Evolutionary conservation across 305 asterid species (phyloP).

Genomic region (Salvia sclarea): DNA sequence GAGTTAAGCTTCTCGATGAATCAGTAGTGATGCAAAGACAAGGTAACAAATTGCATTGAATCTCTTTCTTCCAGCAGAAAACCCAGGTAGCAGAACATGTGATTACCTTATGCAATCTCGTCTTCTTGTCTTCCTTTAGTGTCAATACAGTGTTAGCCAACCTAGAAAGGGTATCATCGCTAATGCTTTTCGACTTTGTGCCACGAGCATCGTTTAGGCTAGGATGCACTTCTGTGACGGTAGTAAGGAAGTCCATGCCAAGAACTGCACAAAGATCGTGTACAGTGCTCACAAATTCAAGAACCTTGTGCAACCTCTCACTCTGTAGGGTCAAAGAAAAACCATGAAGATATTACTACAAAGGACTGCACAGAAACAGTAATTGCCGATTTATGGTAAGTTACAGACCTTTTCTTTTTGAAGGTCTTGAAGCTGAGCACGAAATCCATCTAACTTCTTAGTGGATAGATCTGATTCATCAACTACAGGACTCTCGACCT

Average conservation of each 20-base stretch:
- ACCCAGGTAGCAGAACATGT: conserved; percentile 13
- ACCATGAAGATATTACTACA: neutral
- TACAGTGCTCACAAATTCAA: conserved; percentile 87
- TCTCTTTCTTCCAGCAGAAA: no score
- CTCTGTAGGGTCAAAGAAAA: conserved; percentile 57
- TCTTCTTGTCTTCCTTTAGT: conserved; percentile 77
- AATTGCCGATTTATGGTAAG: conserved; percentile 7
- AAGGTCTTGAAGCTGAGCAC: conserved; percentile 86
- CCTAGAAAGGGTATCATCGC: conserved; percentile 75
- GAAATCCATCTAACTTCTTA: conserved; percentile 79
- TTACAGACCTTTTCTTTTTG: conserved; percentile 70
- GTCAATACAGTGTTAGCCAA: conserved; percentile 77
- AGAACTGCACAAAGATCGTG: conserved; percentile 96
- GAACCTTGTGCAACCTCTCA: conserved; percentile 92
- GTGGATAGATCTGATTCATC: conserved; percentile 80
- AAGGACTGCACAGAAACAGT: conserved; percentile 16
- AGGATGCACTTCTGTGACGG: conserved; percentile 88
- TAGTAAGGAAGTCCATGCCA: conserved; percentile 76
- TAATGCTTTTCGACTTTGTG: conserved; percentile 86
- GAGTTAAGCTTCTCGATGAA: no score
- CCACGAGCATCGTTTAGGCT: conserved; percentile 79
- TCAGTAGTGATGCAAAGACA: neutral
- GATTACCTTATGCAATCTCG: conserved; percentile 77
- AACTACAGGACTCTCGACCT: conserved; percentile 57
- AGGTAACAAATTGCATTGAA: neutral